phyloP scores from a whole-genome alignment of 306 rosid genomes.

The Vigna nakashimae region DNA sequence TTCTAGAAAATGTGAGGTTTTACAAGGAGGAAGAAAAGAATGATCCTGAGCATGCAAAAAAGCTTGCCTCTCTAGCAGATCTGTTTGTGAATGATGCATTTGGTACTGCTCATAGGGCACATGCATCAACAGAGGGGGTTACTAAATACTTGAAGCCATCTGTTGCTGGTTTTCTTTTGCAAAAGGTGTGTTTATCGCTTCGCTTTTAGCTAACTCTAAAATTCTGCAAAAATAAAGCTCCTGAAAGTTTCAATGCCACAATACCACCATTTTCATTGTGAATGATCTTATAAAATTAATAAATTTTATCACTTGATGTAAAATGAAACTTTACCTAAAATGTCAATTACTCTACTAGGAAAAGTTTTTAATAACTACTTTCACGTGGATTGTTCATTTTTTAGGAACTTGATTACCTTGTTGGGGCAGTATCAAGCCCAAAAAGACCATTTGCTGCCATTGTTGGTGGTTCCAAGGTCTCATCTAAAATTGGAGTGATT shows the following conservation, averaged over 20 bases:
- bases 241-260: not conserved
- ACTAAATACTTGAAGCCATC: slow-evolving; percentile 96
- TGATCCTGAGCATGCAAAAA: slow-evolving; percentile 93
- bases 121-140: slow-evolving; percentile 99
- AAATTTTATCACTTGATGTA: slow-evolving; percentile 11
- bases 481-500: slow-evolving; percentile 96
- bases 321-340: slow-evolving; percentile 34
- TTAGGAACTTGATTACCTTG: slow-evolving; percentile 99
- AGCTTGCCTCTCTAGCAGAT: slow-evolving; percentile 94
- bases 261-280: not conserved
- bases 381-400: slow-evolving; percentile 34
- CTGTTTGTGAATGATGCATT: slow-evolving; percentile 96
- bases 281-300: slow-evolving; percentile 9
- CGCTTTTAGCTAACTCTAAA: slow-evolving; percentile 1
- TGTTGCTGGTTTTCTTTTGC: slow-evolving; percentile 97
- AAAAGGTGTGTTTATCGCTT: slow-evolving; percentile 69
- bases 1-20: slow-evolving; percentile 96
- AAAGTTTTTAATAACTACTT: slow-evolving; percentile 7
- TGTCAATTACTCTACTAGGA: slow-evolving; percentile 1
- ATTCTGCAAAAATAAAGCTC: slow-evolving; percentile 18
- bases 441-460: slow-evolving; percentile 99
- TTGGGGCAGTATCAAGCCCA: slow-evolving; percentile 96
- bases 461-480: slow-evolving; percentile 99
- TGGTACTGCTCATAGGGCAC: slow-evolving; percentile 99
- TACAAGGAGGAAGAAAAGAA: slow-evolving; percentile 99